phyloP scores from a whole-genome alignment of 2,329 filamentous ascomycete species.

The Podosphaera fusca region DNA sequence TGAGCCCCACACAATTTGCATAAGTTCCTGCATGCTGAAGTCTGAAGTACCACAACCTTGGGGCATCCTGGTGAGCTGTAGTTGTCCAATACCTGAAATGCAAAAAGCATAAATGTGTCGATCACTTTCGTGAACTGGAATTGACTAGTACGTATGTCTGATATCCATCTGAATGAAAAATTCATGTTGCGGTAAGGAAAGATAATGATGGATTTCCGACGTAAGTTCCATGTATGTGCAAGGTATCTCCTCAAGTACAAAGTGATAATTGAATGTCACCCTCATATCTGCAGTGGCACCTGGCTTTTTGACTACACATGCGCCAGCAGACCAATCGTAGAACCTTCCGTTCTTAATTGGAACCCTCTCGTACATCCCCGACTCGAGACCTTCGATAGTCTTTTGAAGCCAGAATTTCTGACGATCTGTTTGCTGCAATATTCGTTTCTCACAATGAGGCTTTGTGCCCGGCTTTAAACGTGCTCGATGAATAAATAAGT shows the following conservation, averaged over 20 bases:
- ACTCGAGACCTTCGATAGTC: background rate
- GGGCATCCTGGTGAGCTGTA: background rate
- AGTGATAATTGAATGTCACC: constrained; percentile 3
- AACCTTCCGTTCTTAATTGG: constrained; percentile 1
- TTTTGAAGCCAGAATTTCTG: constrained; percentile 1
- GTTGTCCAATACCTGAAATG: background rate
- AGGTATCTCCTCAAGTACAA: background rate
- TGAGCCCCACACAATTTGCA: background rate
- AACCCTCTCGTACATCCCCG: background rate
- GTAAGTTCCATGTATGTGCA: background rate
- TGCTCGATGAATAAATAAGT: background rate
- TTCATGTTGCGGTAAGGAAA: constrained; percentile 1
- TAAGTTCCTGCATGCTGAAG: background rate
- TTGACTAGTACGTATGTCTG: background rate
- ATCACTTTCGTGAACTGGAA: background rate
- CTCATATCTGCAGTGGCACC: background rate
- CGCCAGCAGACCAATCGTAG: background rate
- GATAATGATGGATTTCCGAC: constrained; percentile 1
- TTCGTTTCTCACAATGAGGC: background rate
- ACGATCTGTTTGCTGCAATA: background rate
- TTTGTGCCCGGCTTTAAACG: background rate
- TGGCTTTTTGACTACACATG: background rate
- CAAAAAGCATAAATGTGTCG: background rate
- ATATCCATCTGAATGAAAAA: constrained; percentile 1
- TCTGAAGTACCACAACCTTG: background rate